A percentile compares a stretch with the other conserved stretches of the same genome.
Evolutionary conservation across 768 basidiomycete species (phyloP).

Genomic region (Termitomyces sp.): DNA sequence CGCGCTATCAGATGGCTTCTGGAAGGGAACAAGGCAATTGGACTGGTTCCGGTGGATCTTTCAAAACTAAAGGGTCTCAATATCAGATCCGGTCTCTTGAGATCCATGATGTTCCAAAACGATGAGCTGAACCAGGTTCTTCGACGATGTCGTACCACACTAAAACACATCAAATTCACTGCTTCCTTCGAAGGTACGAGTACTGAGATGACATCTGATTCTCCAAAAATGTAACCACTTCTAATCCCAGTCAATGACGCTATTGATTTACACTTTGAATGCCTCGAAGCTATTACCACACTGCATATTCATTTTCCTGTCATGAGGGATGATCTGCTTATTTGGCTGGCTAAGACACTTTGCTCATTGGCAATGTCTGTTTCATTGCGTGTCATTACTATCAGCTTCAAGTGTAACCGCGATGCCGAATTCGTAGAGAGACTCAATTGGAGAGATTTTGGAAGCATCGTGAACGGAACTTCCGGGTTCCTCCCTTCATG

Average conservation of each 20-base stretch:
- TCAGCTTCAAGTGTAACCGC: neutral
- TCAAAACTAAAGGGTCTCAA: neutral
- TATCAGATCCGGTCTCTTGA: neutral
- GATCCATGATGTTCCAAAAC: neutral
- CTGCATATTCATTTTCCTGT: neutral
- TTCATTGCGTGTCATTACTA: neutral
- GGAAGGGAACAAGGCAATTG: neutral
- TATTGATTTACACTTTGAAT: neutral
- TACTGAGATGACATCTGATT: neutral
- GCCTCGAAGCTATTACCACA: neutral
- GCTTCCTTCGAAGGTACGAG: conserved; percentile 1
- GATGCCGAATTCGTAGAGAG: neutral
- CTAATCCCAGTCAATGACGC: neutral
- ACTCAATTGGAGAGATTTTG: neutral
- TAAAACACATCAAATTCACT: neutral
- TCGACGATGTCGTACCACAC: neutral
- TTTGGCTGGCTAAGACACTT: neutral
- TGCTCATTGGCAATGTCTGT: neutral
- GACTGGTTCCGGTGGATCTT: neutral
- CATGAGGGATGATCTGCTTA: neutral
- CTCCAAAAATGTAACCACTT: neutral
- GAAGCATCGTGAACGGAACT: neutral
- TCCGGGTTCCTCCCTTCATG: neutral
- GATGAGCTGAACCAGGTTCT: neutral
- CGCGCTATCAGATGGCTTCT: neutral